Percentiles rank a stretch among this genome's conserved stretches.
These are phyloP conservation scores for Parathielavia appendiculata DNA, from an alignment of 495 filamentous ascomycete species.

Conservation along the genomic window DNA sequence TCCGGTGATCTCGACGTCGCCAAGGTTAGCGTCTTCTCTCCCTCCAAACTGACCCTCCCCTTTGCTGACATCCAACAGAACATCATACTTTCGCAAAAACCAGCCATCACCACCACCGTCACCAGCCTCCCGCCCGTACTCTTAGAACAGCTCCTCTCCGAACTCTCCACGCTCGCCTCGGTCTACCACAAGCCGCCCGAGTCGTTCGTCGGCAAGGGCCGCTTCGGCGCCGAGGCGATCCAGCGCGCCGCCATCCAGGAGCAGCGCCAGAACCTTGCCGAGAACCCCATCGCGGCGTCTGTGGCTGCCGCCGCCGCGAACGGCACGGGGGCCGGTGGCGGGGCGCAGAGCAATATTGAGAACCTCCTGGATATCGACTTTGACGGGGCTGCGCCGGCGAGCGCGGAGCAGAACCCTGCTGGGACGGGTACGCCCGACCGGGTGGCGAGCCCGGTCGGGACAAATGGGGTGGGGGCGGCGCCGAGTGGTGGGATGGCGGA, in stretches of 20 bases:
- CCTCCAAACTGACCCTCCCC: neutral
- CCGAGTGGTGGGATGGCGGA: slow-evolving; percentile 70
- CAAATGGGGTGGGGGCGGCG: slow-evolving; percentile 29
- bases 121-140: slow-evolving; percentile 75
- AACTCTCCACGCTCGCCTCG: slow-evolving; percentile 93
- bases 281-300: slow-evolving; percentile 88
- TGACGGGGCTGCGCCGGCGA: slow-evolving; percentile 88
- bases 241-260: slow-evolving; percentile 96
- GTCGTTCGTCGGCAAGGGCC: slow-evolving; percentile 91
- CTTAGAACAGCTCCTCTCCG: slow-evolving; percentile 77
- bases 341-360: slow-evolving; percentile 71
- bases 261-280: slow-evolving; percentile 81
- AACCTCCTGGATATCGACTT: slow-evolving; percentile 98
- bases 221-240: slow-evolving; percentile 89
- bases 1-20: slow-evolving; percentile 86
- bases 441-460: slow-evolving; percentile 57
- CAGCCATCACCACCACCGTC: slow-evolving; percentile 89
- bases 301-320: slow-evolving; percentile 55
- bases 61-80: slow-evolving; percentile 48
- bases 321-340: slow-evolving; percentile 36
- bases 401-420: slow-evolving; percentile 65
- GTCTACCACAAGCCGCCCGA: slow-evolving; percentile 99
- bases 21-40: slow-evolving; percentile 47
- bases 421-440: slow-evolving; percentile 70
- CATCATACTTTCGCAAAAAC: slow-evolving; percentile 90